Conservation (phyloP, 345 rosid species). For the Fremontodendron californicum region DNA sequence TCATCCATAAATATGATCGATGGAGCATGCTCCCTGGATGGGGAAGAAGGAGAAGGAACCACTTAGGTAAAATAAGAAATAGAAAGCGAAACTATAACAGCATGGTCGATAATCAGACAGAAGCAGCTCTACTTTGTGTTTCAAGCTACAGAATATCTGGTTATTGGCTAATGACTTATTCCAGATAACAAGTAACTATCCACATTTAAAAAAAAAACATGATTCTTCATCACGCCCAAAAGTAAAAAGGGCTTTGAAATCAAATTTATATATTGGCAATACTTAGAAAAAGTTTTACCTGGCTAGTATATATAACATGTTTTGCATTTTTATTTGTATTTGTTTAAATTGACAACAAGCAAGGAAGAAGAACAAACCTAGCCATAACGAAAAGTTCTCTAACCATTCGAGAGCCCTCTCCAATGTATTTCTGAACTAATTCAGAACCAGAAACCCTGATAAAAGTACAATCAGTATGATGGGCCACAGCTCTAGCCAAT, state of each 20-base stretch:
- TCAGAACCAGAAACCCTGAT: too few species aligned
- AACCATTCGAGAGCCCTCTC: too few species aligned
- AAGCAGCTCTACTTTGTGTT: background rate
- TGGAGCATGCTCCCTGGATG: too few species aligned
- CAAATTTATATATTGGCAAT: background rate
- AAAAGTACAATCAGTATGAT: too few species aligned
- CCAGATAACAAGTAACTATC: background rate
- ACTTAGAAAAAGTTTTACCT: background rate
- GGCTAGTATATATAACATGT: background rate
- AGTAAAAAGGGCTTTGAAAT: background rate
- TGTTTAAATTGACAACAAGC: background rate
- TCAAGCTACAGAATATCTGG: background rate
- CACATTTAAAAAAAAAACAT: background rate
- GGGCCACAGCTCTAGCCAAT: too few species aligned
- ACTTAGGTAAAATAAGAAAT: constrained; percentile 3
- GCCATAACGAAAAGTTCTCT: too few species aligned
- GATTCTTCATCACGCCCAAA: background rate
- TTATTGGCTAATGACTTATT: background rate
- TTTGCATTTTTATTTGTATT: background rate
- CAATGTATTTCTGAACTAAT: too few species aligned
- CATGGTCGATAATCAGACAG: background rate
- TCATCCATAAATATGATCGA: too few species aligned
- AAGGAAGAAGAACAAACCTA: constrained; percentile 26
- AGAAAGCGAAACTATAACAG: background rate
- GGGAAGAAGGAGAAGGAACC: too few species aligned